Conservation (phyloP, 176 grass and related monocot genomes). For the Oryza glumipatula region DNA sequence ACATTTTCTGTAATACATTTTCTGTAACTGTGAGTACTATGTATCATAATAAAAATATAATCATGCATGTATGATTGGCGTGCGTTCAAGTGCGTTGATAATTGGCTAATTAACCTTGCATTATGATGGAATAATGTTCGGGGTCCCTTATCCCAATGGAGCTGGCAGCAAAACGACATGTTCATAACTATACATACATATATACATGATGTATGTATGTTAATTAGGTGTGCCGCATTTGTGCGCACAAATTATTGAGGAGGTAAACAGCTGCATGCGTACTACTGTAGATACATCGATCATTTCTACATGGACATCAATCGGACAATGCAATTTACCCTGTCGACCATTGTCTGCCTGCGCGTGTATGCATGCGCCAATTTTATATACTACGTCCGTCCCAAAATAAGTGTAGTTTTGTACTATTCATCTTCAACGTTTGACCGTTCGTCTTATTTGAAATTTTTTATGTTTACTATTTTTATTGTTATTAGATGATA, state of each 20-base stretch:
- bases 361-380: neutral
- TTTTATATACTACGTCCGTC: too few species aligned
- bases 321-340: neutral
- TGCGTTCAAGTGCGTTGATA: neutral
- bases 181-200: neutral
- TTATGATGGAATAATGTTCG: slow-evolving; percentile 32
- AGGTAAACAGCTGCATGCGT: neutral
- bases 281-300: neutral
- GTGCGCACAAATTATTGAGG: slow-evolving; percentile 16
- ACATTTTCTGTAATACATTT: too few species aligned
- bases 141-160: slow-evolving; percentile 38
- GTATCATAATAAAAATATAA: too few species aligned
- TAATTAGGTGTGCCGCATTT: slow-evolving; percentile 4
- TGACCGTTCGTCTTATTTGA: too few species aligned
- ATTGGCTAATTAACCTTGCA: slow-evolving; percentile 3
- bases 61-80: neutral
- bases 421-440: too few species aligned
- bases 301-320: neutral
- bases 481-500: too few species aligned
- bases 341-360: neutral
- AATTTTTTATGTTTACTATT: too few species aligned
- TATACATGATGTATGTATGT: neutral
- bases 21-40: too few species aligned
- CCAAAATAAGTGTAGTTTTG: too few species aligned
- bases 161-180: slow-evolving; percentile 35